phyloP scores from a whole-genome alignment of 352 stramenopile species.

The Phytophthora podocarpi region DNA sequence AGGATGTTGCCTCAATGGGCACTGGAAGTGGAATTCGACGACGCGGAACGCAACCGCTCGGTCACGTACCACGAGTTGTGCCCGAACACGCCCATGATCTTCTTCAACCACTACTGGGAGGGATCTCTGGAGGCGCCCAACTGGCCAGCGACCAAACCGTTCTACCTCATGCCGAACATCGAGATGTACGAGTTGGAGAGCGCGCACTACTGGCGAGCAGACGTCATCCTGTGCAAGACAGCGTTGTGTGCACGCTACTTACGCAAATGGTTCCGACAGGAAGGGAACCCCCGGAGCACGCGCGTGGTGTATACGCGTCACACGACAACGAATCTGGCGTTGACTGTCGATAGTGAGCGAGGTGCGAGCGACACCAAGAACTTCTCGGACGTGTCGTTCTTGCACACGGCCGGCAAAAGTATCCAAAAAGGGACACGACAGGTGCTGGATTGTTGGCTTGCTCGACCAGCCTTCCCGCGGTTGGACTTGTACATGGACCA shows the following conservation, averaged over 20 bases:
- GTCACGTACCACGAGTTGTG: slow-evolving; percentile 66
- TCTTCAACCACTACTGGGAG: slow-evolving; percentile 73
- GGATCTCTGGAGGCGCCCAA: slow-evolving; percentile 21
- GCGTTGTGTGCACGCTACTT: slow-evolving; percentile 40
- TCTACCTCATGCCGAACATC: slow-evolving; percentile 65
- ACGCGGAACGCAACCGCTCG: slow-evolving; percentile 23
- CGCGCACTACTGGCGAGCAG: slow-evolving; percentile 47
- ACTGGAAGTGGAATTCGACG: slow-evolving; percentile 30
- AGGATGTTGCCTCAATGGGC: slow-evolving; percentile 54
- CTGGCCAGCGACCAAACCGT: slow-evolving; percentile 44
- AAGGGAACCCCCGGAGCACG: slow-evolving; percentile 59
- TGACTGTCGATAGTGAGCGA: slow-evolving; percentile 18
- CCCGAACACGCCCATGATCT: slow-evolving; percentile 49
- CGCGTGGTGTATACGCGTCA: slow-evolving; percentile 65
- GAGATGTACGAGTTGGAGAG: slow-evolving; percentile 67
- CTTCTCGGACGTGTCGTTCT: slow-evolving; percentile 47
- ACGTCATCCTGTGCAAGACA: slow-evolving; percentile 64
- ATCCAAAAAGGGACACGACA: slow-evolving; percentile 56
- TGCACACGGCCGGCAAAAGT: slow-evolving; percentile 59
- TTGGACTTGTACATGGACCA: slow-evolving; percentile 61
- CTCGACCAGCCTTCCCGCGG: slow-evolving; percentile 48
- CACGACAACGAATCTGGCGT: slow-evolving; percentile 53
- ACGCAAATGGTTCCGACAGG: slow-evolving; percentile 64
- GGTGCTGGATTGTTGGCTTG: slow-evolving; percentile 66
- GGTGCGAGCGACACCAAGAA: slow-evolving; percentile 35